Evolutionary conservation across 768 basidiomycete genomes (phyloP), one percentile per base, ranked within the genome.

Genomic region (Russula brevipes): DNA sequence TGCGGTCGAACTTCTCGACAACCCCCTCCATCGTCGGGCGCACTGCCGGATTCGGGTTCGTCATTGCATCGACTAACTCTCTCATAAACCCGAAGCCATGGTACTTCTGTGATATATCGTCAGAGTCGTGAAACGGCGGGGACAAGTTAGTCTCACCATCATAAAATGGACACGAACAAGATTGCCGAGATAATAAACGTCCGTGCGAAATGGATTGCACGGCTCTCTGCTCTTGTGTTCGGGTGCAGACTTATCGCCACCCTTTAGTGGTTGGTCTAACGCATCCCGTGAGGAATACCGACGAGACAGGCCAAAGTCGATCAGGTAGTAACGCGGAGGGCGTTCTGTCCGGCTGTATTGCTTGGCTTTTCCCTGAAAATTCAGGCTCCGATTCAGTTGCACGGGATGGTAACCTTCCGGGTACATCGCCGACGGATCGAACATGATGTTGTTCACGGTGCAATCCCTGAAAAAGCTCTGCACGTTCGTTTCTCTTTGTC

Each of bases 11-110:
- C 4, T 10, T 55, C 10, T 54, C 42, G 17, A 64, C 6, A n/a
- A 64, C 63, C 10, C 39, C 47, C 38, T 64, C 63, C 41, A 64
- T 64, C n/a, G 41, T 73, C 0, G 77, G 78, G 12, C 78, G 73
- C 54, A 71, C 69, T 16, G 65, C 57, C 0, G 76, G 74, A 51
- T 76, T 72, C 0, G 69, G 64, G 60, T 76, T 69, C 2, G 72
- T 69, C 78, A 79, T 78, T 17, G 74, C 72, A 0, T 63, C 63
- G 17, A 70, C 66, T 16, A 70, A 45, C 41, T 33, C 55, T 7
- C 38, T 17, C 61, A 65, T 65, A 30, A 65, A 65, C 30, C 49
- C 44, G 36, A 65, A 63, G 10, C 72, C 71, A 0, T 42, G 36
- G 50, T 47, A 56, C 49, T 65, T 63, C 64, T 72, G 61, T 12